phyloP scores from a whole-genome alignment of 2,329 filamentous ascomycete genomes.

The Thermoascus crustaceus region DNA sequence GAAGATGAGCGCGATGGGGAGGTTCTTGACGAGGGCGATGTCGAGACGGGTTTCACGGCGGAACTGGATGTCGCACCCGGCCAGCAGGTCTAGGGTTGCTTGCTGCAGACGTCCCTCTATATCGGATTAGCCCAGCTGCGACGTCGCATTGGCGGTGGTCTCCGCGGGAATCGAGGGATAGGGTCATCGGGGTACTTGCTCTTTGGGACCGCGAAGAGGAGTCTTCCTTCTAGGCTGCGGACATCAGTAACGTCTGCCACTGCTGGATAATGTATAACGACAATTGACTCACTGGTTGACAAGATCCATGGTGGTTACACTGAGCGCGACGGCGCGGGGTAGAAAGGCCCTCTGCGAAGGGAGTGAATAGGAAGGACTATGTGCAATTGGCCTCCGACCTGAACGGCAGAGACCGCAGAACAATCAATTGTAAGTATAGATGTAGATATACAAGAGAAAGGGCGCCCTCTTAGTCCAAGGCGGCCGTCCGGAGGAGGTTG shows the following conservation, averaged over 20 bases:
- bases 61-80: constrained; percentile 95
- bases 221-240: constrained; percentile 74
- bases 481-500: too few relatives aligned
- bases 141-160: constrained; percentile 1
- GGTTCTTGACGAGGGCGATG: constrained; percentile 95
- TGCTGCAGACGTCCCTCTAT: constrained; percentile 87
- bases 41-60: constrained; percentile 89
- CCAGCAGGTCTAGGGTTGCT: constrained; percentile 78
- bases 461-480: too few relatives aligned
- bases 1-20: constrained; percentile 91
- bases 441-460: too few relatives aligned
- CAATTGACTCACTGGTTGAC: constrained; percentile 49
- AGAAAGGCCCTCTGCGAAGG: constrained; percentile 5
- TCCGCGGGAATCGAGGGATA: constrained; percentile 6
- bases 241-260: constrained; percentile 21
- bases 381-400: not conserved
- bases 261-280: not conserved
- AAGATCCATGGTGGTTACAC: constrained; percentile 46
- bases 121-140: not conserved
- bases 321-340: constrained; percentile 14
- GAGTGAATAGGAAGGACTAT: not conserved
- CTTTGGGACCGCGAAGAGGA: constrained; percentile 97
- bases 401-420: not conserved
- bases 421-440: not conserved
- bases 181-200: constrained; percentile 53